Percentiles rank a stretch among this genome's conserved stretches.
phyloP scores from a whole-genome alignment of 176 grass and related monocot species.

The Saccharum officinarum region DNA sequence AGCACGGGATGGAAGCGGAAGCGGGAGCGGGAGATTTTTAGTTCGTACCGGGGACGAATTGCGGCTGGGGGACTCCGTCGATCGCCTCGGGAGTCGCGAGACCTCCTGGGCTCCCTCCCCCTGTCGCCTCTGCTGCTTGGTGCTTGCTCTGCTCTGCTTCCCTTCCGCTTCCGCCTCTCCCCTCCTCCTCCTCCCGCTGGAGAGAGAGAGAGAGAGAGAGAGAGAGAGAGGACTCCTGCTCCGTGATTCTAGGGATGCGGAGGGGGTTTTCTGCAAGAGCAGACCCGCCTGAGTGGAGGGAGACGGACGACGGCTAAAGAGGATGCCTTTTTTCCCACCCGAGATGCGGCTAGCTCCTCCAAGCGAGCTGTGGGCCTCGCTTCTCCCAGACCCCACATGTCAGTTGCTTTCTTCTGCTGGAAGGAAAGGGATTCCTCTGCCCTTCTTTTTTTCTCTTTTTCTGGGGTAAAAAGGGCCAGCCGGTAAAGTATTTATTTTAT shows the following conservation, averaged over 20 bases:
- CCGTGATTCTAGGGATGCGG: neutral
- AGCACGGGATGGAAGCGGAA: neutral
- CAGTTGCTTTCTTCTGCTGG: fast-evolving
- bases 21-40: neutral
- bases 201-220: too few species aligned
- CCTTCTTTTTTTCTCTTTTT: neutral
- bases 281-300: neutral
- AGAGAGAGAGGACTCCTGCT: constrained; percentile 9
- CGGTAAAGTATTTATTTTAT: too few species aligned
- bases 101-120: neutral
- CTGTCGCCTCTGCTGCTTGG: neutral
- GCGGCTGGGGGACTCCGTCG: neutral
- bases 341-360: fast-evolving
- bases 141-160: neutral
- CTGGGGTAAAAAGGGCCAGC: too few species aligned
- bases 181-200: neutral
- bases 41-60: neutral
- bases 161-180: too few species aligned
- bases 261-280: constrained; percentile 20
- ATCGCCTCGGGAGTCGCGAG: constrained; percentile 25
- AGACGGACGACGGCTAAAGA: neutral
- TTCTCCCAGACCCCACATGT: fast-evolving
- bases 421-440: neutral
- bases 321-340: neutral
- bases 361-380: fast-evolving